Conservation (phyloP, 1,284 basidiomycete species). For the Sparassis latifolia region DNA sequence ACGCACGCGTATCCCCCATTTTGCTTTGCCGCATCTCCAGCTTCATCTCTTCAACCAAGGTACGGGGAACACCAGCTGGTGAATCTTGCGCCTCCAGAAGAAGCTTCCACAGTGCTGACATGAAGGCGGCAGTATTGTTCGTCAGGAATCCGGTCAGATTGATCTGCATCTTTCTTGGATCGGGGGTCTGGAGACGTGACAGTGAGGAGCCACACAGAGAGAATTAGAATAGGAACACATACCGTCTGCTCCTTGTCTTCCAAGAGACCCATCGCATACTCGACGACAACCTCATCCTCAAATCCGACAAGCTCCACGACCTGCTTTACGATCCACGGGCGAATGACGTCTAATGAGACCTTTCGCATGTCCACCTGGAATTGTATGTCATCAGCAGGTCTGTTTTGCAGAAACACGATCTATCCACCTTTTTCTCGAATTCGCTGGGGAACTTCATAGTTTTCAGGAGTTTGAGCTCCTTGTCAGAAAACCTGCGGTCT, state of each 20-base stretch:
- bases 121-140: conserved; percentile 76
- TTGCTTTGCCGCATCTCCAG: conserved; percentile 80
- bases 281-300: conserved; percentile 95
- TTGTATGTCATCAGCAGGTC: neutral
- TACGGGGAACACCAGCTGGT: conserved; percentile 85
- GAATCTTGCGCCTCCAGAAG: conserved; percentile 88
- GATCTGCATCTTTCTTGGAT: conserved; percentile 95
- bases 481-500: conserved; percentile 90
- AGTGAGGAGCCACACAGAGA: neutral
- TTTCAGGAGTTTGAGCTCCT: conserved; percentile 86
- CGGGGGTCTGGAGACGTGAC: conserved; percentile 58
- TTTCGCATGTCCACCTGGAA: conserved; percentile 88
- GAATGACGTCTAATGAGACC: conserved; percentile 84
- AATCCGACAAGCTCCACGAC: conserved; percentile 87
- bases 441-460: conserved; percentile 86
- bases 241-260: conserved; percentile 85
- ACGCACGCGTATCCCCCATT: conserved; percentile 61
- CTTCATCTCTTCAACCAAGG: conserved; percentile 95
- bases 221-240: conserved; percentile 21
- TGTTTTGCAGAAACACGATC: neutral
- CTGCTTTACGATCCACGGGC: conserved; percentile 92
- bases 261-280: conserved; percentile 90
- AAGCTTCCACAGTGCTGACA: conserved; percentile 85
- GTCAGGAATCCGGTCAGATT: conserved; percentile 89
- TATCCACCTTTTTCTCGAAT: conserved; percentile 79